Base-by-base conservation (phyloP, 768 basidiomycete species). In the Psilocybe tampanensis region DNA sequence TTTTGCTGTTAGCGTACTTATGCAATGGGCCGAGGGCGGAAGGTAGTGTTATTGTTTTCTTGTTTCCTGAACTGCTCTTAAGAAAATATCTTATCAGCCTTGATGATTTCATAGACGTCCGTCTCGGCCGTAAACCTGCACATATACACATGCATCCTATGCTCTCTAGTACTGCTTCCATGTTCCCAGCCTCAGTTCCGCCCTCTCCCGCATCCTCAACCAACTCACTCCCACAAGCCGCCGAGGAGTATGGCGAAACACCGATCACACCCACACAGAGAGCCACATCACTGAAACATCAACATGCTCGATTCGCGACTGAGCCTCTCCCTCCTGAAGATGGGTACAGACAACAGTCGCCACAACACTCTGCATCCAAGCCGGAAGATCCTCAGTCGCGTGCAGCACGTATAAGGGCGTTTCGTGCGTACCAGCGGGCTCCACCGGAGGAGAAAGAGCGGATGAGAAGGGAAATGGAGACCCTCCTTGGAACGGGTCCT, bases 11-110 rank as follows among this genome's bases (percentile, higher is more conserved):
- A 94, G 92, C 62, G 86, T 94, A 9, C 74, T 95, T 21, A 95
- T 95, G 94, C 91, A 94, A 75, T 95, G 90, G 90, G 93, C 93
- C 0, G 92, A 95, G 78, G 91, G 88, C 7, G 93, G 93, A 60
- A 86, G 84, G 83, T 80, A 64, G 17, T 13, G 8, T 53, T 13
- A 32, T 32, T 15, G 12, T n/a, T 34, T 50, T 19, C 52, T 51
- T 23, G 7, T 39, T 5, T 39, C 36, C 15, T 5, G 4, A 15
- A 13, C 3, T 39, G 36, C 33, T 18, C 13, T 15, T 18, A 21
- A 17, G 2, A 11, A 7, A 18, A 29, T 29, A 7, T 42, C 12
- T 47, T 43, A 42, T 21, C 55, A 90, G 88, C 64, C 76, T 92
- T 24, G 93, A 95, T 63, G 92, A 94, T 69, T 87, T 92, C 72